phyloP scores from a whole-genome alignment of 257 asterid genomes.

The Ilex asprella region DNA sequence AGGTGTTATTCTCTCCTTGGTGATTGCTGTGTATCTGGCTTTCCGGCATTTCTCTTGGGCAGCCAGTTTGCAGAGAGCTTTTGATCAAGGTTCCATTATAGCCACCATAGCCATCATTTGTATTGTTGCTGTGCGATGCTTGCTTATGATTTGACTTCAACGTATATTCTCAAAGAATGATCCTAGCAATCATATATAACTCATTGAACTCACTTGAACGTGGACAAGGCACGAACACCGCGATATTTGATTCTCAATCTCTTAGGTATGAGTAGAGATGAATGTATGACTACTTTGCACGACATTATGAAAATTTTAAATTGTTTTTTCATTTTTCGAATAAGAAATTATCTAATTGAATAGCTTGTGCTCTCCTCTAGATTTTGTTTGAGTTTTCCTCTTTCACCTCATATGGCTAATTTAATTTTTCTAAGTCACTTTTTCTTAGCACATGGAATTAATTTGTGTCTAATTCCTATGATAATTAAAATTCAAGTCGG shows the following conservation, averaged over 20 bases:
- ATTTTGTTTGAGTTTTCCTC: not conserved
- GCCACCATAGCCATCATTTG: constrained; percentile 76
- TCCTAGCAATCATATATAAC: constrained; percentile 4
- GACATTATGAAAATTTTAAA: not conserved
- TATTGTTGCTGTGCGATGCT: constrained; percentile 52
- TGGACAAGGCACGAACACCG: not conserved
- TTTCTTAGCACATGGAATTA: not conserved
- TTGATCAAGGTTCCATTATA: constrained; percentile 75
- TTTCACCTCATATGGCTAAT: not conserved
- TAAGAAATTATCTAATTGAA: not conserved
- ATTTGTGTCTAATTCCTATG: not conserved
- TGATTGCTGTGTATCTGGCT: constrained; percentile 77
- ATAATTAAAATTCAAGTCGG: not conserved
- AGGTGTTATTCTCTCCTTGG: constrained; percentile 63
- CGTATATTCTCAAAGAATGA: not conserved
- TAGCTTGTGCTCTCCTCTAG: not conserved
- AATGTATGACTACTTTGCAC: not conserved
- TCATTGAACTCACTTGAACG: not conserved
- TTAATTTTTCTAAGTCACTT: not conserved
- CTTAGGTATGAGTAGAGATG: not conserved
- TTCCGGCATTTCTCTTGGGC: constrained; percentile 73
- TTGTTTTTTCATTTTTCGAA: not conserved
- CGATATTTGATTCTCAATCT: not conserved
- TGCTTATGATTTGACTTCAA: constrained; percentile 56
- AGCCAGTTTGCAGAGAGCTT: constrained; percentile 61